These are phyloP conservation scores for Leishmania arabica DNA, from an alignment of 208 protist genomes.

Conservation along the genomic window DNA sequence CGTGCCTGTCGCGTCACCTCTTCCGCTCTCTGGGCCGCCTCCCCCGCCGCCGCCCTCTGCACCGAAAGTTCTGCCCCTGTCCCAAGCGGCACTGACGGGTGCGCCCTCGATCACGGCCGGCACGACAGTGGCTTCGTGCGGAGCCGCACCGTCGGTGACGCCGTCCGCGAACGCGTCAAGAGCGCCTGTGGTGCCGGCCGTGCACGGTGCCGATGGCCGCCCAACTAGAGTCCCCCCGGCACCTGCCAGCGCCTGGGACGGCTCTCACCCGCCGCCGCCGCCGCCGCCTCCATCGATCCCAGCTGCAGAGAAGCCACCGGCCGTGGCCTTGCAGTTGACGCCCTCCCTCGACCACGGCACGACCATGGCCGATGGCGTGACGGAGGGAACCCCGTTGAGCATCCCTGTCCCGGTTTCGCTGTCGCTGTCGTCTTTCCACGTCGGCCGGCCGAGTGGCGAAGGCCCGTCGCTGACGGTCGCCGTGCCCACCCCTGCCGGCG, in stretches of 20 bases:
- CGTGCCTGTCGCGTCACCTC: not conserved
- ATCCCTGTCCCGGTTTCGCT: conserved; percentile 43
- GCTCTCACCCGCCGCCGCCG: conserved; percentile 4
- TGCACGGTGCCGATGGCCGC: not conserved
- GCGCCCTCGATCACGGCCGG: not conserved
- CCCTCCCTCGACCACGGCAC: conserved; percentile 19
- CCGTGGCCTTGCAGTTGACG: conserved; percentile 10
- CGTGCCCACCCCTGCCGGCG: conserved; percentile 33
- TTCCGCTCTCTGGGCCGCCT: not conserved
- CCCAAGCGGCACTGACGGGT: not conserved
- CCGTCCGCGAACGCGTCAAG: not conserved
- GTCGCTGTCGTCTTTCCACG: conserved; percentile 19
- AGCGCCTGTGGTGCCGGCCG: not conserved
- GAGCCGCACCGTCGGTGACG: not conserved
- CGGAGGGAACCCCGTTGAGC: conserved; percentile 34
- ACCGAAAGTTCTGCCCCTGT: not conserved
- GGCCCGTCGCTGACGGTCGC: conserved; percentile 24
- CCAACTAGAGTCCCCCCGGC: not conserved
- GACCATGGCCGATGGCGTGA: not conserved
- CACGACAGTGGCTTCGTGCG: not conserved
- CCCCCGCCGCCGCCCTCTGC: not conserved
- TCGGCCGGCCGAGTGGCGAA: conserved; percentile 17
- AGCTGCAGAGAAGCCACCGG: not conserved
- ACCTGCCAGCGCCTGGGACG: not conserved
- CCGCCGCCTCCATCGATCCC: not conserved